Evolutionary conservation across 208 protist species (phyloP), one percentile per base, ranked within the genome.

Genomic region (Wallacemonas sp.): DNA sequence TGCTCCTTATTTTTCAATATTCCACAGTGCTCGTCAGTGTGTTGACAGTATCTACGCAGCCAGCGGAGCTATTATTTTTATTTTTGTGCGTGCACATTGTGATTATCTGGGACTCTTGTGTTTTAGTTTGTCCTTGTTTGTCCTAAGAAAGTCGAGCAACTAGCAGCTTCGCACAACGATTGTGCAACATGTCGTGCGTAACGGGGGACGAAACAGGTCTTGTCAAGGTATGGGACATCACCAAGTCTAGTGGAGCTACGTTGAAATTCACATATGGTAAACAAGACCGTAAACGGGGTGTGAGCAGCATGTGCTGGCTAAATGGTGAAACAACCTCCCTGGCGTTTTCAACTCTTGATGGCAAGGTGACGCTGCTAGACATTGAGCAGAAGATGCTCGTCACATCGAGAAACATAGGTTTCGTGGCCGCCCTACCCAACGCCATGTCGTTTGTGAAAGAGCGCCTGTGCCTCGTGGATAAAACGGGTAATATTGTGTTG

Each of bases 141-240:
- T n/a, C n/a, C n/a, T n/a, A n/a, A n/a, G n/a, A n/a, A n/a, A n/a
- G n/a, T n/a, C n/a, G n/a, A n/a, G n/a, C n/a, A n/a, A n/a, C n/a
- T n/a, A n/a, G n/a, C n/a, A n/a, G n/a, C n/a, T 14, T 41, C 36
- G 14, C 36, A 41, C 36, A 58, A n/a, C n/a, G n/a, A n/a, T n/a
- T n/a, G n/a, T n/a, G n/a, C n/a, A n/a, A 41, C 66, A 93, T 94
- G 85, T 53, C 88, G 1, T 94, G 85, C 66, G 67, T 94, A 3
- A 94, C 88, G 21, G 88, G 88, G 2, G 88, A 94, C 65, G 84
- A 94, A 22, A 91, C 88, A 15, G 88, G 88, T 12, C 62, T 91
- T n/a, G 62, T 94, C 1, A 94, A 91, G 51, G 73, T 94, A 47
- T 94, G 88, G 85, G 79, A 94, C 66, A 86, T 94, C 45, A 79